Conservation (phyloP, 2,329 filamentous ascomycete genomes). For the Didymella exigua region DNA sequence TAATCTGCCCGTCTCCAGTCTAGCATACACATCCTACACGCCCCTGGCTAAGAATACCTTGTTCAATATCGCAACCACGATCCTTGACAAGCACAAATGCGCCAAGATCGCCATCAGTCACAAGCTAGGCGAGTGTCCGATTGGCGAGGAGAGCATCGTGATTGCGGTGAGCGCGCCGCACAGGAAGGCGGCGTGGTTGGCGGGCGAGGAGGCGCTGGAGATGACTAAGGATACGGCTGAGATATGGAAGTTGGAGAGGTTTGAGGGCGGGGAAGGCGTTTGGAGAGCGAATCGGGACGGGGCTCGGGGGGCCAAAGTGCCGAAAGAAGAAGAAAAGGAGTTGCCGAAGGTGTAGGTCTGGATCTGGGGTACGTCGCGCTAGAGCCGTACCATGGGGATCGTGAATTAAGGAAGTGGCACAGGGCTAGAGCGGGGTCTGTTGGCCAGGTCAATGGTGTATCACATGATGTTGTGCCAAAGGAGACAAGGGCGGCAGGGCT, state of each 20-base stretch:
- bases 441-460: not conserved
- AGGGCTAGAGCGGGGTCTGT: not conserved
- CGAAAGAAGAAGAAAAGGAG: conserved; percentile 23
- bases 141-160: conserved; percentile 91
- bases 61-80: conserved; percentile 63
- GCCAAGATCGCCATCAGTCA: conserved; percentile 81
- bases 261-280: conserved; percentile 74
- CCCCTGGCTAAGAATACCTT: conserved; percentile 73
- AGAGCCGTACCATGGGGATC: not conserved
- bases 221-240: conserved; percentile 85
- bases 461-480: not conserved
- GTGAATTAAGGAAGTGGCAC: not conserved
- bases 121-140: conserved; percentile 80
- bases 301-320: conserved; percentile 59
- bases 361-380: not conserved
- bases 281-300: conserved; percentile 91
- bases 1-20: conserved; percentile 71
- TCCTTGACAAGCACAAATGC: conserved; percentile 67
- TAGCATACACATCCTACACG: conserved; percentile 77
- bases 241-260: conserved; percentile 94
- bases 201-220: conserved; percentile 88
- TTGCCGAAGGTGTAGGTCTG: not conserved
- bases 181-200: conserved; percentile 82
- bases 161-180: conserved; percentile 87
- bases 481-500: not conserved